Conservation (phyloP, 257 asterid genomes). For the Jacaranda copaia region DNA sequence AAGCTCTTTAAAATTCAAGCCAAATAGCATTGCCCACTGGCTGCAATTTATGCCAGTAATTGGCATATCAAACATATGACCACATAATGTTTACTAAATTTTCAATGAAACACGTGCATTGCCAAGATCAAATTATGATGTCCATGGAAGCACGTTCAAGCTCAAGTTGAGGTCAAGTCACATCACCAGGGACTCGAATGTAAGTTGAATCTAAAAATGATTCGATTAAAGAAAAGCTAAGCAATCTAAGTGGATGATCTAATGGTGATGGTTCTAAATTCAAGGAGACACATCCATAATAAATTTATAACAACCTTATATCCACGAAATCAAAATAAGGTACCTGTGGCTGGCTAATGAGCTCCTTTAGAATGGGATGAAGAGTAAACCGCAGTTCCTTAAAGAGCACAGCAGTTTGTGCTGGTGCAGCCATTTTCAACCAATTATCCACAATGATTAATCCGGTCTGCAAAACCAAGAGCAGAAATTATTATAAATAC, state of each 20-base stretch:
- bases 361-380: conserved; percentile 82
- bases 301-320: neutral
- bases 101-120: neutral
- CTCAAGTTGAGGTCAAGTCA: neutral
- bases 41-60: neutral
- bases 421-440: conserved; percentile 91
- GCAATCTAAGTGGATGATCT: neutral
- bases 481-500: conserved; percentile 22
- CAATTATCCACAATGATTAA: conserved; percentile 75
- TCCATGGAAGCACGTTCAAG: neutral
- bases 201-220: neutral
- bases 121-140: neutral
- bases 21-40: neutral
- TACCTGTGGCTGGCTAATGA: conserved; percentile 90
- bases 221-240: neutral
- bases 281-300: neutral
- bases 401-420: conserved; percentile 94
- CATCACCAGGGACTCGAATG: neutral
- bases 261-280: neutral
- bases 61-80: neutral
- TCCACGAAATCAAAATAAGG: conserved; percentile 15
- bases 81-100: neutral
- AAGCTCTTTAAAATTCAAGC: neutral
- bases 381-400: conserved; percentile 86
- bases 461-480: conserved; percentile 73